Percentiles rank a stretch among this genome's conserved stretches.
Evolutionary conservation across 345 rosid species (phyloP).

Genomic region (Eucalyptus cloeziana): DNA sequence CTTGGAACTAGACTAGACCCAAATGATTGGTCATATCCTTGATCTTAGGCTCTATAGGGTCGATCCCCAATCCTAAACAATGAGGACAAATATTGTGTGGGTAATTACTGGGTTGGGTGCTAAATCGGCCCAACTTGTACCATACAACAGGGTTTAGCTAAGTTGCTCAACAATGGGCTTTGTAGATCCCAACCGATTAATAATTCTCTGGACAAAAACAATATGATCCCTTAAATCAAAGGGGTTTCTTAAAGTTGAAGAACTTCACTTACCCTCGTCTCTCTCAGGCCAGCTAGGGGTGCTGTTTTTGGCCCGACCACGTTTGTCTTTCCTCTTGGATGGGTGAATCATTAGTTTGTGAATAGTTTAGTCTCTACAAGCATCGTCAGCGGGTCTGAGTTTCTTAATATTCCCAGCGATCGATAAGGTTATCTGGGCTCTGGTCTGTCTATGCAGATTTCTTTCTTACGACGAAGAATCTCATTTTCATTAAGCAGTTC

Average conservation of each 20-base stretch:
- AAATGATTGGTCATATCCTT: accelerated
- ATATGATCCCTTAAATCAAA: neutral
- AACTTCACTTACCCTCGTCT: neutral
- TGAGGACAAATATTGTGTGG: accelerated
- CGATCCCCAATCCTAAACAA: accelerated
- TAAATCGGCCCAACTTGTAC: too few species aligned
- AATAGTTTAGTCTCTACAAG: neutral
- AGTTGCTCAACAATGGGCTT: neutral
- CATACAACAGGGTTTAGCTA: neutral
- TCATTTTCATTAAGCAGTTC: neutral
- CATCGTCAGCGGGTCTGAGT: neutral
- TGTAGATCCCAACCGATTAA: neutral
- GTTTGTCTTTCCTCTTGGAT: neutral
- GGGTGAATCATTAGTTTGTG: neutral
- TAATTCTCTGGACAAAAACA: neutral
- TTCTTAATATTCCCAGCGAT: neutral
- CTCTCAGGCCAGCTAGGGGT: neutral
- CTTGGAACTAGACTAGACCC: too few species aligned
- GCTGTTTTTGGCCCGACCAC: neutral
- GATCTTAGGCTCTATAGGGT: accelerated
- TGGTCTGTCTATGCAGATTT: neutral
- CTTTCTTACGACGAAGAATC: neutral
- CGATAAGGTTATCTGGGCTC: neutral
- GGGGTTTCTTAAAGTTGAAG: neutral
- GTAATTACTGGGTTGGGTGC: too few species aligned